Evolutionary conservation across 78 protist species (phyloP).

Genomic region (Emiliania huxleyi): DNA sequence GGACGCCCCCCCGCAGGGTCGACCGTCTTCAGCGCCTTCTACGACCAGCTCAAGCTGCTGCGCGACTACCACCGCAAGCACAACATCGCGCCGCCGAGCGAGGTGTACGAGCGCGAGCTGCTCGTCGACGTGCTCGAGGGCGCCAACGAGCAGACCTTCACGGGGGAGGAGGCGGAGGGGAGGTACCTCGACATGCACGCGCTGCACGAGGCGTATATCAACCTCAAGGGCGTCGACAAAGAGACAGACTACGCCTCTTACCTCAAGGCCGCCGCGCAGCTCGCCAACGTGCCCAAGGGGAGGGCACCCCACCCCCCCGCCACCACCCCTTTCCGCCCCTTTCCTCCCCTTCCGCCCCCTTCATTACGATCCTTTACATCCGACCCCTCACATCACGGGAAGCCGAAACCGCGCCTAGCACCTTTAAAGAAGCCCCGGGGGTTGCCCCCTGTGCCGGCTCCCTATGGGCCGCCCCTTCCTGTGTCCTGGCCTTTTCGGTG

Average conservation of each 20-base stretch:
- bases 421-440: no score
- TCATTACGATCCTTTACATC: no score
- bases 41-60: not conserved
- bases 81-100: not conserved
- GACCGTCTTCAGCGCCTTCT: not conserved
- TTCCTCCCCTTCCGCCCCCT: no score
- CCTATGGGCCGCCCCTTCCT: no score
- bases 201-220: not conserved
- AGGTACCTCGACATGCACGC: not conserved
- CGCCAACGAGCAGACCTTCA: not conserved
- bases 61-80: not conserved
- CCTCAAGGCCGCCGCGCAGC: not conserved
- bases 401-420: no score
- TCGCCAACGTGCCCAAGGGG: no score
- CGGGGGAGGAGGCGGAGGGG: slow-evolving; percentile 22
- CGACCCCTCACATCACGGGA: no score
- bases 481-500: no score
- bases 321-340: no score
- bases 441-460: no score
- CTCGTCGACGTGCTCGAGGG: not conserved
- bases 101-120: not conserved
- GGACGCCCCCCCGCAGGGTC: no score
- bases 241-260: not conserved
- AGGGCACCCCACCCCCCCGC: no score
- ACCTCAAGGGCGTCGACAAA: not conserved